Conservation (phyloP, 257 asterid genomes). For the Plectranthus barbatus region DNA sequence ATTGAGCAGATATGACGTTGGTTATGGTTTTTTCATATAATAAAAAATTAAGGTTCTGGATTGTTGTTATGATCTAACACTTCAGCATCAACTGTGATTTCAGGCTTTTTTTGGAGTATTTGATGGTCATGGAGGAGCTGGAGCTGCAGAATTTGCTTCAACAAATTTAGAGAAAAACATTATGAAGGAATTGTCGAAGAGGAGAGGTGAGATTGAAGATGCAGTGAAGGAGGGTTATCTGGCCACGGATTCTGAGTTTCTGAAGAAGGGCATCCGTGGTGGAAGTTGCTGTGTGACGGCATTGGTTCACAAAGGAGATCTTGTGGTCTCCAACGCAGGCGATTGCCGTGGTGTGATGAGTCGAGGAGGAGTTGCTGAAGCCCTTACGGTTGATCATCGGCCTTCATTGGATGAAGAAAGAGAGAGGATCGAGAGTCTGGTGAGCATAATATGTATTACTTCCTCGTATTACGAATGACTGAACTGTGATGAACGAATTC, state of each 20-base stretch:
- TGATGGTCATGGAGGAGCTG: slow-evolving; percentile 80
- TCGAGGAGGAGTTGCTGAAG: slow-evolving; percentile 68
- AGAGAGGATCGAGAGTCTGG: slow-evolving; percentile 53
- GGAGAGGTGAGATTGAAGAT: slow-evolving; percentile 35
- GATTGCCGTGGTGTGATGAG: slow-evolving; percentile 83
- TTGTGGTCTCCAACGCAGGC: slow-evolving; percentile 73
- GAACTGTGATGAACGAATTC: neutral
- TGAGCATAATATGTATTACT: slow-evolving; percentile 10
- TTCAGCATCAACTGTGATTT: slow-evolving; percentile 4
- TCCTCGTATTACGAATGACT: neutral
- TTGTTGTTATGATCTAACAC: neutral
- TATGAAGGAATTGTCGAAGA: slow-evolving; percentile 27
- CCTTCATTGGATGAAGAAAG: slow-evolving; percentile 62
- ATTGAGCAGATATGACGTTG: neutral
- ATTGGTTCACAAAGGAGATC: slow-evolving; percentile 45
- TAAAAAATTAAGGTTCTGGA: neutral
- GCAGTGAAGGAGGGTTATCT: slow-evolving; percentile 64
- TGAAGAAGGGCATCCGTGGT: slow-evolving; percentile 44
- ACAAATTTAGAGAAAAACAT: slow-evolving; percentile 41
- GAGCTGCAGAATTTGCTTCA: slow-evolving; percentile 65
- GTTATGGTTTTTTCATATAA: neutral
- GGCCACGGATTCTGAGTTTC: slow-evolving; percentile 52
- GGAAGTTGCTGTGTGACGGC: slow-evolving; percentile 79
- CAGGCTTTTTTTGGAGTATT: slow-evolving; percentile 79
- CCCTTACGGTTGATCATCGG: slow-evolving; percentile 64